Evolutionary conservation across 352 stramenopile genomes (phyloP), one percentile per base, ranked within the genome.

Genomic region (Globisporangium alternatum): DNA sequence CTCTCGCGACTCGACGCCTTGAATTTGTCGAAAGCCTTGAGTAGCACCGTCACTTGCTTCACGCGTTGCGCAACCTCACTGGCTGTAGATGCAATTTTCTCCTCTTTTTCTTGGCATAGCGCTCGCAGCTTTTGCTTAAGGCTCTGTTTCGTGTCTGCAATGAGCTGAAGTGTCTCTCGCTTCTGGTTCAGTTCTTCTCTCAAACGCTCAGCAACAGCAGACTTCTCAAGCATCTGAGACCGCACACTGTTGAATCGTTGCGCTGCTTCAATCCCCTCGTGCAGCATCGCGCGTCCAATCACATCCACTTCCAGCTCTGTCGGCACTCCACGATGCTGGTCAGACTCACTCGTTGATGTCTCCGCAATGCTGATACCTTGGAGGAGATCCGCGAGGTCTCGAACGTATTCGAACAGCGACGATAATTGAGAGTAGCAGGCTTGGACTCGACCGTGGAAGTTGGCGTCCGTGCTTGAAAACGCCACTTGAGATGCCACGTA

Each of bases 281-380:
- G 66, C 30, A 84, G 45, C 39, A 85, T 30, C 2, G 21, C 74
- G 31, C 67, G 67, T 0, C 78, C 79, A 10, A 78, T 57, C 52
- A 51, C 43, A 64, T 86, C 67, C n/a, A 88, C 79, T 61, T 86
- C 75, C n/a, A 88, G 61, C 25, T 81, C 66, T 7, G 71, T 60
- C 1, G 66, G 39, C 3, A 10, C 33, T 6, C 58, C 54, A 10
- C 56, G 31, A 37, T 56, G 44, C 25, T 55, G 45, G 15, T 55
- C 47, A 3, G 39, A 7, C 13, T 81, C 76, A 3, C 67, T 44
- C 6, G 56, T 74, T 22, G 78, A 88, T 22, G 75, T 81, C 53
- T 88, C 78, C 33, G 82, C 64, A 15, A 84, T 66, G 57, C 68
- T 75, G 25, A 86, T 66, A 47, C 78, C 78, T 41, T 88, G 74